Base-by-base conservation (phyloP, 352 stramenopile species). In the Globisporangium rhizosaccharum region DNA sequence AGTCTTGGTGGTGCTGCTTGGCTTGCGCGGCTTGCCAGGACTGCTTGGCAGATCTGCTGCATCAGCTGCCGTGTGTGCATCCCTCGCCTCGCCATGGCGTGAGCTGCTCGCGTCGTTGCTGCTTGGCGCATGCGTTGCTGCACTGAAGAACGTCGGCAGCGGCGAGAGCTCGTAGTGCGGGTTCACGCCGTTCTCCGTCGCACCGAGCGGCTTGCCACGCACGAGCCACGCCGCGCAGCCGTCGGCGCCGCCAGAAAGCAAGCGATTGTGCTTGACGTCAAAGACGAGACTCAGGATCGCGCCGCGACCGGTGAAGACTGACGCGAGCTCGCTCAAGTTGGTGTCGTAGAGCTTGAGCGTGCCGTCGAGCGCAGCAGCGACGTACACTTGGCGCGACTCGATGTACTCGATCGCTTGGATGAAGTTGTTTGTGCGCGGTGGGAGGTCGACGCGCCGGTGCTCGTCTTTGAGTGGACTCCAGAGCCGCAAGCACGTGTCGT, bases 331-430 rank as follows among this genome's bases (percentile, higher is more conserved):
- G 36, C 76, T 82, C 30, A 91, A 56, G 10, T 69, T 68, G 2
- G 67, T 56, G 46, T 91, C 82, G 59, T 82, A 88, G 25, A 89
- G 51, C 44, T 76, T 79, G 56, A 89, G 71, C 12, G 82, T 79
- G 15, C 77, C 75, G 48, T 91, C 79, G 9, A 89, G 63, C 20
- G 78, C 75, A 2, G 79, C 76, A 1, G 82, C 79, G 18, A 86
- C 73, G 57, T 88, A 91, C 18, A 89, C 26, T 49, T 87, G 75
- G 0, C 77, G 75, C 15, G 77, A 54, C 41, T 82, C 73, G 51
- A 91, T 62, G 56, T 81, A 89, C 44, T 65, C 65, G 57, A 89
- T 76, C 33, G 75, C 65, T 57, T 89, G 79, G 56, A 91, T 75
- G 56, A 86, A 88, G 26, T 70, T 63, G 23, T 56, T 66, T 3